phyloP scores from a whole-genome alignment of 495 filamentous ascomycete genomes.

The Rhypophila decipiens region DNA sequence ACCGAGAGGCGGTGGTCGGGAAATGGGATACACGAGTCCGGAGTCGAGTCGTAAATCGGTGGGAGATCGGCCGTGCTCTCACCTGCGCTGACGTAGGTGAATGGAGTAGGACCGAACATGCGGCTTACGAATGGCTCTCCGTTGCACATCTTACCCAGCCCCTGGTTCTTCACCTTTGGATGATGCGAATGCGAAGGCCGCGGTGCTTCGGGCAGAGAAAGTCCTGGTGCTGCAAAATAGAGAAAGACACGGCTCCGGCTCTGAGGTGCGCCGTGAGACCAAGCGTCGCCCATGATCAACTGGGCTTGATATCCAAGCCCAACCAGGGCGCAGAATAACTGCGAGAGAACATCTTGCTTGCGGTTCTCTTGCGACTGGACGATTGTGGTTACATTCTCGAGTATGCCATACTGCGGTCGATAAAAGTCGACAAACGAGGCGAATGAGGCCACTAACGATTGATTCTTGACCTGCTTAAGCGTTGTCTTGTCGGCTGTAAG shows the following conservation, averaged over 20 bases:
- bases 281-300: slow-evolving; percentile 57
- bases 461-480: slow-evolving; percentile 49
- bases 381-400: slow-evolving; percentile 68
- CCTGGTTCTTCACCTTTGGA: slow-evolving; percentile 8
- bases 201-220: slow-evolving; percentile 47
- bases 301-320: slow-evolving; percentile 68
- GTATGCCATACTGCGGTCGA: slow-evolving; percentile 59
- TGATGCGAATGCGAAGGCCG: slow-evolving; percentile 56
- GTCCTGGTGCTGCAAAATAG: slow-evolving; percentile 55
- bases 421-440: slow-evolving; percentile 67
- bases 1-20: slow-evolving; percentile 56
- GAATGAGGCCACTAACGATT: slow-evolving; percentile 67
- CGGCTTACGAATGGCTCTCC: slow-evolving; percentile 51
- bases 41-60: slow-evolving; percentile 46
- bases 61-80: slow-evolving; percentile 56
- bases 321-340: slow-evolving; percentile 61
- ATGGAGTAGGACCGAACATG: slow-evolving; percentile 46
- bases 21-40: slow-evolving; percentile 46
- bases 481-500: slow-evolving; percentile 48
- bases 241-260: slow-evolving; percentile 59
- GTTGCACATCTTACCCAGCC: slow-evolving; percentile 55
- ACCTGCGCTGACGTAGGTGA: slow-evolving; percentile 42
- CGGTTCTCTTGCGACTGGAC: slow-evolving; percentile 32
- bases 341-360: slow-evolving; percentile 56
- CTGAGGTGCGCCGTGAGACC: slow-evolving; percentile 60